phyloP scores from a whole-genome alignment of 345 rosid species.

The Citrus trifoliata region DNA sequence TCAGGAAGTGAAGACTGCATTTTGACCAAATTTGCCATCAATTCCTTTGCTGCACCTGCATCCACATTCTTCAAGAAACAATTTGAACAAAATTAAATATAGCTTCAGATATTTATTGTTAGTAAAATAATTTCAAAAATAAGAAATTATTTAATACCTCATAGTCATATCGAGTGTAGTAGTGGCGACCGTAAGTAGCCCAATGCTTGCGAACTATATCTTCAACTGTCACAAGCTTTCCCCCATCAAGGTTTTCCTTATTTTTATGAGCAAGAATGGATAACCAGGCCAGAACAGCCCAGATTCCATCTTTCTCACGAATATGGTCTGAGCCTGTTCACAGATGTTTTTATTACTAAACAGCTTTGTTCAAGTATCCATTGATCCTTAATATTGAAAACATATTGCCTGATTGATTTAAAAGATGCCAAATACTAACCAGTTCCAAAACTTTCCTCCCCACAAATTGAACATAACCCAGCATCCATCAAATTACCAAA shows the following conservation, averaged over 20 bases:
- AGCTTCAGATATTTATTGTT: slow-evolving; percentile 5
- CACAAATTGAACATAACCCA: slow-evolving; percentile 92
- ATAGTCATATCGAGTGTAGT: slow-evolving; percentile 96
- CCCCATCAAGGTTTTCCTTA: slow-evolving; percentile 60
- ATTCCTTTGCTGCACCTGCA: slow-evolving; percentile 83
- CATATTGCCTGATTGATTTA: not conserved
- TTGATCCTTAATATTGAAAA: not conserved
- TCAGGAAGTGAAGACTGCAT: slow-evolving; percentile 74
- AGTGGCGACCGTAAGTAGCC: slow-evolving; percentile 92
- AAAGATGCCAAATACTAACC: slow-evolving; percentile 43
- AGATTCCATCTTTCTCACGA: slow-evolving; percentile 96
- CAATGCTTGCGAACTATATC: slow-evolving; percentile 90
- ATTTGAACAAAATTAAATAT: slow-evolving; percentile 22
- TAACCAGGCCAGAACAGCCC: slow-evolving; percentile 99
- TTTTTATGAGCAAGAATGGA: slow-evolving; percentile 90
- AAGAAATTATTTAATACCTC: slow-evolving; percentile 50
- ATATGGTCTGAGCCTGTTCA: slow-evolving; percentile 91
- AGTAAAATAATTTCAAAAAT: not conserved
- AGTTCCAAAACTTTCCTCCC: slow-evolving; percentile 99
- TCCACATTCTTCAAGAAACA: slow-evolving; percentile 78
- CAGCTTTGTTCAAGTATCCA: not conserved
- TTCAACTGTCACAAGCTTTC: slow-evolving; percentile 84
- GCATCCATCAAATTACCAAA: slow-evolving; percentile 99
- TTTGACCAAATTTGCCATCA: slow-evolving; percentile 82
- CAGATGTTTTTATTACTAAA: slow-evolving; percentile 14